A percentile compares a stretch with the other conserved stretches of the same genome.
phyloP scores from a whole-genome alignment of 177 flowering plant genomes.

The Vitis hybrid region DNA sequence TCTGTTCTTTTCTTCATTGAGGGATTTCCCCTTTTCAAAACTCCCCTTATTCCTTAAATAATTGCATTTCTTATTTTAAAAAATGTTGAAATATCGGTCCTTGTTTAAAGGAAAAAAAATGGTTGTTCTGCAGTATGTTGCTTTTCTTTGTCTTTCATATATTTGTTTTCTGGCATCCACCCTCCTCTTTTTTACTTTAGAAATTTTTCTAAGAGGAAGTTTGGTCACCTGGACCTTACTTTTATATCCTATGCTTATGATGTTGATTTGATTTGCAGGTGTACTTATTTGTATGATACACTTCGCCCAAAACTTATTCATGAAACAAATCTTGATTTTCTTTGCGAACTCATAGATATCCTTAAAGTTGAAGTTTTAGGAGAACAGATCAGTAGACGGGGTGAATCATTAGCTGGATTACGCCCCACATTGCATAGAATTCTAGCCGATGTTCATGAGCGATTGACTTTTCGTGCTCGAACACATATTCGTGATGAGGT shows the following conservation, averaged over 20 bases:
- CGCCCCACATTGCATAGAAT: constrained; percentile 86
- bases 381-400: constrained; percentile 71
- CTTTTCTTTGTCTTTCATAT: not conserved
- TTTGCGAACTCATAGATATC: constrained; percentile 94
- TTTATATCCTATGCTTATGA: not conserved
- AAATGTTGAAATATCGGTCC: no score
- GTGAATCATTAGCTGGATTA: constrained; percentile 84
- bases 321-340: constrained; percentile 88
- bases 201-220: not conserved
- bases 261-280: constrained; percentile 46
- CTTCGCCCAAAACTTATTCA: constrained; percentile 93
- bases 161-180: not conserved
- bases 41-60: no score
- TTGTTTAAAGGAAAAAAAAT: no score
- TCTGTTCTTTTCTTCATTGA: no score
- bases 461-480: constrained; percentile 93
- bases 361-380: constrained; percentile 96
- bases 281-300: constrained; percentile 90
- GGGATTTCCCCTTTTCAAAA: no score
- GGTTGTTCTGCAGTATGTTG: no score
- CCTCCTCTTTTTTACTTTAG: not conserved
- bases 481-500: constrained; percentile 98
- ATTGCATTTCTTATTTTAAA: no score
- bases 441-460: constrained; percentile 92
- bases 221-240: not conserved